Base-by-base conservation (phyloP, 2,329 filamentous ascomycete genomes). In the Apiospora sp. region DNA sequence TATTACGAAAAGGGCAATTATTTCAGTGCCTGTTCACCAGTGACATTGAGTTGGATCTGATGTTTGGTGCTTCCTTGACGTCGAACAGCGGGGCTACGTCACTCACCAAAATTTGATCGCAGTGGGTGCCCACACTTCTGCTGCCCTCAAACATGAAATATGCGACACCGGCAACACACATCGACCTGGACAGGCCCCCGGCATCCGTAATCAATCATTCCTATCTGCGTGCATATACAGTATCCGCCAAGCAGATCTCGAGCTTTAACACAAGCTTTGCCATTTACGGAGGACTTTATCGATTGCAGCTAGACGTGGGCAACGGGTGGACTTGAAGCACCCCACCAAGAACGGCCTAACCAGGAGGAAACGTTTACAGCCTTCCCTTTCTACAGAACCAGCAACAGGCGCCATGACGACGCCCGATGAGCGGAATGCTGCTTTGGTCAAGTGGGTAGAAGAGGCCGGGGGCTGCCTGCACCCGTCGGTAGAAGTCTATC, bases 401-500 rank as follows among this genome's bases (percentile, higher is more conserved):
- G 27, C 49, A 54, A 2, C 30, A 22, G 51, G 6, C 8, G 22
- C 14, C 43, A 78, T 79, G 78, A 68, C 74, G 27, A 74, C 75
- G 7, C 34, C 68, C 30, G 34, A 68, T n/a, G 78, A 78, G 72
- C 78, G 77, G 58, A 81, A 83, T 49, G 67, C 77, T 2, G 76
- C 74, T 14, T 85, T 91, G 6, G 74, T 87, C n/a, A 72, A 77
- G 6, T 91, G 89, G 89, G 86, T 86, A 5, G 77, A 75, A 34
- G 76, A 78, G 0, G 81, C 87, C 72, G 86, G 87, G 8, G 88
- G 86, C 16, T 73, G 73, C 6, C 81, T 92, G 37, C 86, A 91
- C 75, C 84, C 85, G 0, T 80, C 82, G 0, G 83, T 91, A 37
- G 85, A 90, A 73, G 81, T 92, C 68, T 88, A 87, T 77, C 77